phyloP scores from a whole-genome alignment of 257 asterid genomes.

The Nicotiana tabacum region DNA sequence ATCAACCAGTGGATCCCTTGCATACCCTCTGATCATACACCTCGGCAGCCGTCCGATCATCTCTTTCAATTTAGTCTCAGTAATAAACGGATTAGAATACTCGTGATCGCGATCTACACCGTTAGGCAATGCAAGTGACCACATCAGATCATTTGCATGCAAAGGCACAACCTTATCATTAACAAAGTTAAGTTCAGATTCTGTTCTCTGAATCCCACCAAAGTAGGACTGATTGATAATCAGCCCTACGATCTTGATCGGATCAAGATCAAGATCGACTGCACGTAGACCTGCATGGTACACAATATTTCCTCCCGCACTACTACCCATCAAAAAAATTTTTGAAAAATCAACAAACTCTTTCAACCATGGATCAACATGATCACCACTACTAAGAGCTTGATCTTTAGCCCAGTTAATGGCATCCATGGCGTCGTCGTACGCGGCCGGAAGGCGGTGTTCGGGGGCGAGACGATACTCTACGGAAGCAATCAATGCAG shows the following conservation, averaged over 20 bases:
- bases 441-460: conserved; percentile 76
- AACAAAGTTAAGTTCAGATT: conserved; percentile 34
- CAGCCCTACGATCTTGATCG: conserved; percentile 50
- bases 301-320: conserved; percentile 59
- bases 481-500: conserved; percentile 54
- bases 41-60: conserved; percentile 44
- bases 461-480: conserved; percentile 72
- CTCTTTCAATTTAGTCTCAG: conserved; percentile 15
- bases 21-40: conserved; percentile 50
- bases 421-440: conserved; percentile 68
- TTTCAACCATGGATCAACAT: conserved; percentile 46
- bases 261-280: conserved; percentile 31
- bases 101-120: conserved; percentile 51
- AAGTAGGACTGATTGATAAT: conserved; percentile 56
- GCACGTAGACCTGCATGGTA: conserved; percentile 38
- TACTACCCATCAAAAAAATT: conserved; percentile 59
- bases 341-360: conserved; percentile 47
- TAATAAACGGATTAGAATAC: conserved; percentile 31
- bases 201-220: conserved; percentile 48
- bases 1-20: conserved; percentile 57
- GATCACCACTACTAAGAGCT: conserved; percentile 4
- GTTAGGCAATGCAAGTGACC: conserved; percentile 64
- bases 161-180: conserved; percentile 37
- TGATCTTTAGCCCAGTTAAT: conserved; percentile 39
- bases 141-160: conserved; percentile 45